Evolutionary conservation across 1,284 basidiomycete genomes (phyloP), one percentile per base, ranked within the genome.

Genomic region (Austroboletus novae-zelandiae): DNA sequence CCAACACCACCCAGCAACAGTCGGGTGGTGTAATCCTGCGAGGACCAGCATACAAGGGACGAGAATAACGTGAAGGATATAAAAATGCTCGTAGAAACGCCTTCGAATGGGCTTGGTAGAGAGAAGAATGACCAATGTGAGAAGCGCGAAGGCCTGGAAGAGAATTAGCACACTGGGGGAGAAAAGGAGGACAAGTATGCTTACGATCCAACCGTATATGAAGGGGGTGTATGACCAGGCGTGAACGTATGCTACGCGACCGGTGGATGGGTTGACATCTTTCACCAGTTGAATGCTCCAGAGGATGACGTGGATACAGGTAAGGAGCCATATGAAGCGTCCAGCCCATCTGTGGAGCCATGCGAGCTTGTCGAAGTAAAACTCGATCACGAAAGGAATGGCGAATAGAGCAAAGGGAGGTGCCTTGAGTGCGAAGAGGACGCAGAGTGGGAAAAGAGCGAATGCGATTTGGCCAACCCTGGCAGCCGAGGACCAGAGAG

Each of bases 331-430:
- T 32, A 93, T 76, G 36, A 94, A 70, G 48, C 88, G 75, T 4
- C 86, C 92, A 5, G 79, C 74, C 78, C 84, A 88, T 39, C 81
- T 80, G 70, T 91, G 90, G 11, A 91, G 71, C 65, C 81, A 78
- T 5, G 80, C 73, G 20, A 92, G 79, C 60, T 91, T 89, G 72
- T 94, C 91, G 58, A 89, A 86, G 58, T 84, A 80, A 31, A 91
- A 68, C 47, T 89, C 82, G 23, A 83, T 80, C 52, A 87, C 75
- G 54, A 80, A 80, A 0, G 83, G 79, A 23, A 86, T 73, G n/a
- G 90, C 82, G 59, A 93, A 81, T 40, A 93, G 61, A 44, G 90
- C 91, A 60, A 92, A 86, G 0, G 92, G 92, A 11, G 87, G 84
- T 4, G 87, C 77, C 67, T 93, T 94, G 65, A 94, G 77, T 4